Conservation (phyloP, 345 rosid species). For the Durio zibethinus region DNA sequence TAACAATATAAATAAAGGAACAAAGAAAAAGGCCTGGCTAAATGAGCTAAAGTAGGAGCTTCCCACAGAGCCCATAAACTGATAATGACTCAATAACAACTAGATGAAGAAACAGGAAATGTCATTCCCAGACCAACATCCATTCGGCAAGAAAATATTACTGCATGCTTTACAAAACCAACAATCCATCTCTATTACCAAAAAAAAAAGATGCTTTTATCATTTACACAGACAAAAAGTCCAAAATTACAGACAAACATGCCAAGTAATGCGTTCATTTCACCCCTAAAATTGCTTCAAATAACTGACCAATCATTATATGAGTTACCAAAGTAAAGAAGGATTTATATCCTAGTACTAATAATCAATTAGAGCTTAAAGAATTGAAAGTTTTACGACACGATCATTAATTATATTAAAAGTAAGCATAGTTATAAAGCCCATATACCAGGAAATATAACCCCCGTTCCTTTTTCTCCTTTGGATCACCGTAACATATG, state of each 20-base stretch:
- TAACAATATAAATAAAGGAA: background rate
- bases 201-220: background rate
- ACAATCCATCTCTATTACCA: background rate
- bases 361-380: background rate
- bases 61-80: background rate
- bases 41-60: background rate
- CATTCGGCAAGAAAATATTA: background rate
- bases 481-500: slow-evolving; percentile 55
- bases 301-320: background rate
- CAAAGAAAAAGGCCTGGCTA: background rate
- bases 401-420: background rate
- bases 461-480: slow-evolving; percentile 27
- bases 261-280: background rate
- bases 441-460: slow-evolving; percentile 52
- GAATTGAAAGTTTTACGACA: background rate
- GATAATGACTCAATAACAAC: background rate
- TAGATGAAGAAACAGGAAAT: background rate
- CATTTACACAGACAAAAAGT: background rate
- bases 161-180: background rate
- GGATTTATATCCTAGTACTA: background rate
- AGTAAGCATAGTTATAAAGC: background rate
- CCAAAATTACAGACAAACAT: background rate
- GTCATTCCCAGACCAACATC: background rate
- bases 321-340: background rate
- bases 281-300: background rate